These are phyloP conservation scores for Calcarisporium arbuscula DNA, from an alignment of 2,329 filamentous ascomycete species.

Conservation along the genomic window DNA sequence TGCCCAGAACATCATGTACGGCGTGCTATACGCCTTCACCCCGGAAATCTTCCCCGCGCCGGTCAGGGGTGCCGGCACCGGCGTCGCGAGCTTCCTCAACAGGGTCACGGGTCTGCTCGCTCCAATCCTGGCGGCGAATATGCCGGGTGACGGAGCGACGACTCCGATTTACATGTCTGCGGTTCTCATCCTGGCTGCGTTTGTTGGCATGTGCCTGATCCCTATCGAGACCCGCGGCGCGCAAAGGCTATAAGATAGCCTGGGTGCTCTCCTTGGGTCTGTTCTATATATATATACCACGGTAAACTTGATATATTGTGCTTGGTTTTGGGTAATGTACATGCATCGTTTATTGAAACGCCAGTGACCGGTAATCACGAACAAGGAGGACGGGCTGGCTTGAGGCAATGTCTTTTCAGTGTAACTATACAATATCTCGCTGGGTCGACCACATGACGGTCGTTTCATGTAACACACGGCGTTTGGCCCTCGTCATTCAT, in stretches of 20 bases:
- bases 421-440: too few relatives aligned
- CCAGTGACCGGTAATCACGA: too few relatives aligned
- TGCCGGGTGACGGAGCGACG: constrained; percentile 51
- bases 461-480: too few relatives aligned
- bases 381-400: too few relatives aligned
- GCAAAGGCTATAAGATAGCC: constrained; percentile 45
- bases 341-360: too few relatives aligned
- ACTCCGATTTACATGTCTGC: constrained; percentile 53
- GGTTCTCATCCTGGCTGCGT: constrained; percentile 50
- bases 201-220: constrained; percentile 53
- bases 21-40: constrained; percentile 69
- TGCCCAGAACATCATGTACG: constrained; percentile 72
- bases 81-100: constrained; percentile 67
- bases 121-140: constrained; percentile 58
- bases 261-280: too few relatives aligned
- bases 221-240: constrained; percentile 58
- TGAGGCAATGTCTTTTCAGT: too few relatives aligned
- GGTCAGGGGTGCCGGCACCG: constrained; percentile 64
- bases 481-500: too few relatives aligned
- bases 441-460: too few relatives aligned
- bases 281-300: too few relatives aligned
- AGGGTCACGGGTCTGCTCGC: constrained; percentile 61
- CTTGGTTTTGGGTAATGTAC: too few relatives aligned
- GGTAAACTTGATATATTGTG: too few relatives aligned
- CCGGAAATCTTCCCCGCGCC: constrained; percentile 72